Evolutionary conservation across 2,329 filamentous ascomycete genomes (phyloP).

Genomic region (Paramyrothecium sp.): DNA sequence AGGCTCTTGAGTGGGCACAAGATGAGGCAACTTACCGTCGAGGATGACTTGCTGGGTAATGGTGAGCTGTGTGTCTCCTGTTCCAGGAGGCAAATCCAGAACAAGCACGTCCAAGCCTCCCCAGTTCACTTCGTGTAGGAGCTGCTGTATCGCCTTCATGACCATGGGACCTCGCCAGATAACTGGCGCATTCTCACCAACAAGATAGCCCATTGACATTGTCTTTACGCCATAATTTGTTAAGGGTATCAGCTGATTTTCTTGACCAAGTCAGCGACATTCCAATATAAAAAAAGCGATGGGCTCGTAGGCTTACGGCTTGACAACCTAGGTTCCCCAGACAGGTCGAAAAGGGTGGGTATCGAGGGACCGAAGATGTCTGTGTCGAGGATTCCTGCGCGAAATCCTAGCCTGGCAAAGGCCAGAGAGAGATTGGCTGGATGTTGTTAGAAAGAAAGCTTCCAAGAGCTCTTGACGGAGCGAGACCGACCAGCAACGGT

Average conservation of each 20-base stretch:
- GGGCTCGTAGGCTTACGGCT: slow-evolving; percentile 50
- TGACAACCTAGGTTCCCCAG: slow-evolving; percentile 75
- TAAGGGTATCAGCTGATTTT: slow-evolving; percentile 80
- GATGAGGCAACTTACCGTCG: slow-evolving; percentile 56
- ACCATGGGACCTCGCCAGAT: slow-evolving; percentile 98
- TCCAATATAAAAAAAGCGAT: not conserved
- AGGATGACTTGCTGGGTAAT: slow-evolving; percentile 93
- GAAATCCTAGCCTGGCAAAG: slow-evolving; percentile 77
- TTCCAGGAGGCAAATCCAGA: slow-evolving; percentile 88
- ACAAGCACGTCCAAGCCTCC: slow-evolving; percentile 84
- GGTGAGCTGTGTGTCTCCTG: slow-evolving; percentile 94
- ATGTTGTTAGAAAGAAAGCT: not conserved
- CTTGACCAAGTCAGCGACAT: slow-evolving; percentile 33
- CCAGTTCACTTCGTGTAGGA: slow-evolving; percentile 95
- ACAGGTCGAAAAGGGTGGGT: slow-evolving; percentile 82
- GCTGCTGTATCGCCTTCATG: slow-evolving; percentile 93
- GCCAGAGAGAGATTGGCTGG: slow-evolving; percentile 79
- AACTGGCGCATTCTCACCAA: slow-evolving; percentile 76
- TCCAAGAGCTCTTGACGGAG: not conserved
- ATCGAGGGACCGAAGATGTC: slow-evolving; percentile 97
- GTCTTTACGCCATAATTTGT: slow-evolving; percentile 95
- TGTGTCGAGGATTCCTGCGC: slow-evolving; percentile 86
- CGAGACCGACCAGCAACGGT: slow-evolving; percentile 71
- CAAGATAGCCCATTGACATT: slow-evolving; percentile 98
- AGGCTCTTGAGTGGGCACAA: not conserved